Evolutionary conservation across 2,329 filamentous ascomycete species (phyloP), one percentile per base, ranked within the genome.

Genomic region (Pseudopyricularia javanii): DNA sequence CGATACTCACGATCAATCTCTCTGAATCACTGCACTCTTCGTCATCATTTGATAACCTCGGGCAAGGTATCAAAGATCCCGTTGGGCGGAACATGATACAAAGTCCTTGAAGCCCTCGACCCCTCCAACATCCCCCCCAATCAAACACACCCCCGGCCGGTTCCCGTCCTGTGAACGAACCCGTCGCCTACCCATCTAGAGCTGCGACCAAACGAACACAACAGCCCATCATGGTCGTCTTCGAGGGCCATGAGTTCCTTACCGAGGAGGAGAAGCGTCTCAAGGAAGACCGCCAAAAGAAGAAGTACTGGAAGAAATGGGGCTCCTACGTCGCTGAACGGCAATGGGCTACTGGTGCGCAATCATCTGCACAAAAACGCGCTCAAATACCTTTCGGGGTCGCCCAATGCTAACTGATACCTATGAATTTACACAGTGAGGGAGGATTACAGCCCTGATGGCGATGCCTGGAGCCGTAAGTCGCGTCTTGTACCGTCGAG

Each of bases 291-390:
- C 81, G 83, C 55, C 81, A 91, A 58, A 84, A 85, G 58, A 79
- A 72, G 59, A 91, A 88, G 68, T 97, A 97, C 74, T 97, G 91
- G 91, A 97, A 97, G 80, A 89, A 86, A 82, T 96, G 91, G 90
- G 91, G 91, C 53, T 85, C 91, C 24, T 97, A 96, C 64, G 85
- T 95, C 61, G 83, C 91, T 53, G 91, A 97, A 74, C 78, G 91
- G 64, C 91, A 96, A 74, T 96, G 91, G 91, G 90, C 91, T 54
- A 95, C 90, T 60, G 90, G 88, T 86, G 72, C 65, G 79, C 62
- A 24, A 22, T 35, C 32, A 30, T 37, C 11, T 9, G 28, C 28
- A 9, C 26, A 7, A 22, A 28, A 20, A n/a, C 11, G 43, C 50
- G 15, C 17, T 9, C 24, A 15, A 15, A 12, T 20, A 8, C 30